Percentiles rank a stretch among this genome's conserved stretches.
phyloP scores from a whole-genome alignment of 345 rosid genomes.

The Zanthoxylum bungeanum region DNA sequence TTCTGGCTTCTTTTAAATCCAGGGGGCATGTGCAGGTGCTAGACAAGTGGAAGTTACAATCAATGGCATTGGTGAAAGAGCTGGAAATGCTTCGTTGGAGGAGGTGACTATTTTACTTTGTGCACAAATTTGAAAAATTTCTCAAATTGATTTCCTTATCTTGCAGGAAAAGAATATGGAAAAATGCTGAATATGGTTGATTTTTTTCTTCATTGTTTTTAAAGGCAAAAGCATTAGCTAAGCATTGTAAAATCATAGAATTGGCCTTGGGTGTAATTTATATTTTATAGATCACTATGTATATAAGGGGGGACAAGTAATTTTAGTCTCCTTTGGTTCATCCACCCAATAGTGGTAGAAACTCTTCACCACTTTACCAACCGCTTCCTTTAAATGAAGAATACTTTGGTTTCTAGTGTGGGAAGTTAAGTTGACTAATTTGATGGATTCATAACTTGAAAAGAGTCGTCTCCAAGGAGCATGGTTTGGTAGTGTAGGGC shows the following conservation, averaged over 20 bases:
- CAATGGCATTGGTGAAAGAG: constrained; percentile 98
- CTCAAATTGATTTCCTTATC: not conserved
- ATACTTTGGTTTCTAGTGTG: not conserved
- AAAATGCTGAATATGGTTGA: not conserved
- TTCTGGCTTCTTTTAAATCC: constrained; percentile 23
- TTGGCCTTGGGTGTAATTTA: no score
- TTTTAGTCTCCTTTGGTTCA: not conserved
- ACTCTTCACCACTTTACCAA: no score
- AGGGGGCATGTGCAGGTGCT: constrained; percentile 93
- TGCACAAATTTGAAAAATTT: not conserved
- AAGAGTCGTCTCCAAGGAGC: no score
- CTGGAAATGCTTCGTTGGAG: constrained; percentile 97
- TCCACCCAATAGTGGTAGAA: no score
- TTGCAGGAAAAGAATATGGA: no score
- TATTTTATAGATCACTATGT: not conserved
- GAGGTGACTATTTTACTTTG: constrained; percentile 48
- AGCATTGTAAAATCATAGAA: not conserved
- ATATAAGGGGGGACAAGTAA: not conserved
- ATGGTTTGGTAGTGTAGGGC: no score
- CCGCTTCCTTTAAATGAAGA: no score
- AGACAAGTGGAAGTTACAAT: constrained; percentile 95
- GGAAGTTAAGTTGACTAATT: not conserved
- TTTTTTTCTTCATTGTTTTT: not conserved
- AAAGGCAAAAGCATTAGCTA: not conserved
- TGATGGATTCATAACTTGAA: no score